Evolutionary conservation across 2,329 filamentous ascomycete genomes (phyloP), one percentile per base, ranked within the genome.

Genomic region (Didymella segeticola): DNA sequence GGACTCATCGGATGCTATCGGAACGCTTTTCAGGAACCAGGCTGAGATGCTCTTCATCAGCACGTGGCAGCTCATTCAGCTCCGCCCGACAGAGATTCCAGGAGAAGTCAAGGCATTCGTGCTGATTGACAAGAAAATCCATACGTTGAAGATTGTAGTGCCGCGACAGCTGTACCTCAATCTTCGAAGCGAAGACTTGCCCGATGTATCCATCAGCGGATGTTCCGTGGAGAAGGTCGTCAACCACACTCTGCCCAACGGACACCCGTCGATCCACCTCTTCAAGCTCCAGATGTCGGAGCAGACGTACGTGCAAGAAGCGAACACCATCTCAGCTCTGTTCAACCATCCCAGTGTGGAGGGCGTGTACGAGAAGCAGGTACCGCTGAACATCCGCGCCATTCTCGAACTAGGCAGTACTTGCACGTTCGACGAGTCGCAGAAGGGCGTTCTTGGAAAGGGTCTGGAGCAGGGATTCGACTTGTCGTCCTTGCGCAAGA

Each of bases 271-370:
- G 0, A 89, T 91, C 4, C 91, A 99, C 78, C 82, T 99, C 4
- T 98, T 98, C 83, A 96, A 93, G 77, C 82, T 99, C 30, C 93
- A 89, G 0, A 90, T 99, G 75, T 83, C 90, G 0, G 95, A 99
- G 73, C 88, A 95, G 50, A 83, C 90, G 0, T 99, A 96, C 75
- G 86, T 96, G 56, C 86, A 87, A 37, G 91, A 98, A 72, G 82
- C 88, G 0, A 89, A 92, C 57, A 96, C 92, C 70, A 88, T 98
- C 57, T 86, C 88, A 2, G 77, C 88, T 23, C 80, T 98, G 1
- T 93, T 97, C 78, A 92, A 93, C 59, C 93, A 99, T 70, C 86
- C 92, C 0, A 96, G 92, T 72, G 90, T 99, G 1, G 95, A 99
- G 75, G 96, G 96, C 25, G 92, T 99, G 12, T 99, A 99, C 69